Percentiles rank a stretch among this genome's conserved stretches.
phyloP scores from a whole-genome alignment of 2,329 filamentous ascomycete species.

The Penicillium sp. region DNA sequence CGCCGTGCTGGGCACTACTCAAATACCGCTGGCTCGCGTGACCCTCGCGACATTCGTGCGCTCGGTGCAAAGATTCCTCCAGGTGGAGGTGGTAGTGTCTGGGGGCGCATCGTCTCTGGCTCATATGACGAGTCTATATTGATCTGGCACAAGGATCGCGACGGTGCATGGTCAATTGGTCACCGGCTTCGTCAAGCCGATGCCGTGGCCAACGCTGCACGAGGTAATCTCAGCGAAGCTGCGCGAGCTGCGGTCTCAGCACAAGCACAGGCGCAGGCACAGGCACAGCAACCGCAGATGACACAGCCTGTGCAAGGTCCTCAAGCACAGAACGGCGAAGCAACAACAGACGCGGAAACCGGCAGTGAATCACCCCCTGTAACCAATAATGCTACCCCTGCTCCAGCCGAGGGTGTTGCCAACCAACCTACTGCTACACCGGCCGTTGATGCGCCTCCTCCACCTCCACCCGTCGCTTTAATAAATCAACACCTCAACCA shows the following conservation, averaged over 20 bases:
- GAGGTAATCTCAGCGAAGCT: conserved; percentile 18
- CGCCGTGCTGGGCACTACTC: conserved; percentile 51
- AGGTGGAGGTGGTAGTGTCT: conserved; percentile 82
- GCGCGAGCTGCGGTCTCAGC: conserved; percentile 20
- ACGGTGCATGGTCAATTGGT: conserved; percentile 78
- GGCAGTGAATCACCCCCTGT: conserved; percentile 1
- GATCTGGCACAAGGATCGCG: conserved; percentile 83
- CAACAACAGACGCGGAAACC: neutral
- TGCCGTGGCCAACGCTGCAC: conserved; percentile 41
- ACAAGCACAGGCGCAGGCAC: conserved; percentile 19
- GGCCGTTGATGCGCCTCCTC: neutral
- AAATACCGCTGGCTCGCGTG: conserved; percentile 68
- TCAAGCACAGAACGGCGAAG: neutral
- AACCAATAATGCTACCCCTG: neutral
- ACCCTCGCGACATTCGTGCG: conserved; percentile 69
- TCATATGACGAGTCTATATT: conserved; percentile 96
- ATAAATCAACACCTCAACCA: neutral
- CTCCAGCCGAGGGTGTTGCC: conserved; percentile 3
- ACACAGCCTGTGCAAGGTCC: neutral
- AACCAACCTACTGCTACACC: conserved; percentile 1
- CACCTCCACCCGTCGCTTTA: neutral
- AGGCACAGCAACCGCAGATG: conserved; percentile 18
- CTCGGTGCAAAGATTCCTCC: conserved; percentile 85
- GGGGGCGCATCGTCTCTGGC: conserved; percentile 92
- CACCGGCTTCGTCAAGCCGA: conserved; percentile 68